Base-by-base conservation (phyloP, 1,284 basidiomycete genomes). In the Heterobasidion parviporum region DNA sequence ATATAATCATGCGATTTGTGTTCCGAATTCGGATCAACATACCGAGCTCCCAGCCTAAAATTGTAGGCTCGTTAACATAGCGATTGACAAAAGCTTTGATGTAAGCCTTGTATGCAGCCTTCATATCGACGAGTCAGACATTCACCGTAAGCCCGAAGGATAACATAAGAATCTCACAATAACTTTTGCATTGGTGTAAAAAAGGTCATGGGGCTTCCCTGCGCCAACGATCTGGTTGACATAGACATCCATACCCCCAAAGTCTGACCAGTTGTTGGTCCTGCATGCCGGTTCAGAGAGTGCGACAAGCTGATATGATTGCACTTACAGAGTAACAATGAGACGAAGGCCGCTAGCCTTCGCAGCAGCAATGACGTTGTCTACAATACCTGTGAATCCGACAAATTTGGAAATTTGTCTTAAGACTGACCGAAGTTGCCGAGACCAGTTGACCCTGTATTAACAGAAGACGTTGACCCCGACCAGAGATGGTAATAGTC, bases 241-340 rank as follows among this genome's bases (percentile, higher is more conserved):
- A 57, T 76, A 76, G 35, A 75, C 73, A 59, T 75, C 74, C 74
- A 75, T 73, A 6, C 80, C 70, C 44, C 81, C 81, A 56, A 78
- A 81, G 63, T 80, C 76, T 18, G 72, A 68, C 79, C 78, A 83
- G 68, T 85, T 83, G 68, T 83, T 83, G 8, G 80, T 81, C 57
- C 78, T 80, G 15, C 50, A 41, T n/a, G 16, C 2, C 15, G 7
- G 20, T 48, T 36, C 9, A 44, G 53, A 45, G 26, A 32, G 8
- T 44, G 18, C 35, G 26, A n/a, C 18, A 18, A 16, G 34, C n/a
- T 18, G 16, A 43, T 35, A 38, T 9, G 34, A 9, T 32, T 10
- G 38, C 16, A 63, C 77, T 65, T 57, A 80, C 77, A 85, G 64
- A 8, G 80, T 70, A 43, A 84, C 81, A 52, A 83, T 81, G 52